Percentiles rank a stretch among this genome's conserved stretches.
phyloP scores from a whole-genome alignment of 208 protist genomes.

The Acanthamoeba culbertsoni region DNA sequence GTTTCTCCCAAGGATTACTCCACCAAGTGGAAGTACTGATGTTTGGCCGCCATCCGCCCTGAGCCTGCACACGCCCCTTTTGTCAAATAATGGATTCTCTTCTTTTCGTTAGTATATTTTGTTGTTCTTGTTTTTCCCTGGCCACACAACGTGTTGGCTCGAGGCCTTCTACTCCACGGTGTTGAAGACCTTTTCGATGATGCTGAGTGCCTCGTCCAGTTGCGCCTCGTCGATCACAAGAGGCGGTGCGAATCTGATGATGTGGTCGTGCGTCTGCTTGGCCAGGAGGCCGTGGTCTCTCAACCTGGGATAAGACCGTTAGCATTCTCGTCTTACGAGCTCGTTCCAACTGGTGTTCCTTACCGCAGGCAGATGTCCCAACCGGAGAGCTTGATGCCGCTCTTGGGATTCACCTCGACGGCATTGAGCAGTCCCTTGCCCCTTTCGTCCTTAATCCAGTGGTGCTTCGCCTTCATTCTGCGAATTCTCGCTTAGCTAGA shows the following conservation, averaged over 20 bases:
- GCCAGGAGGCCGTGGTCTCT: conserved; percentile 87
- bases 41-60: too few relatives aligned
- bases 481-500: conserved; percentile 77
- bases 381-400: conserved; percentile 49
- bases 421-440: conserved; percentile 91
- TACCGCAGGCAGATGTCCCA: conserved; percentile 38
- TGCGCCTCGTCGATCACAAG: conserved; percentile 87
- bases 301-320: conserved; percentile 71
- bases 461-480: conserved; percentile 60
- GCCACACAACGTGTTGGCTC: neutral
- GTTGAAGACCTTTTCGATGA: conserved; percentile 77
- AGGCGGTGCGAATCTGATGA: conserved; percentile 91
- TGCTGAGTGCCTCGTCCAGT: conserved; percentile 79
- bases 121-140: neutral
- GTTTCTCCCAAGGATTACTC: conserved; percentile 97
- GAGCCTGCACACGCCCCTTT: neutral
- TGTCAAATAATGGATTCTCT: neutral
- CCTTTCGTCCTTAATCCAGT: conserved; percentile 81
- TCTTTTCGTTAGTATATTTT: neutral
- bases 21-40: conserved; percentile 91
- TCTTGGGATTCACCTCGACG: conserved; percentile 83
- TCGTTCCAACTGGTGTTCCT: neutral
- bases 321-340: neutral
- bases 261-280: conserved; percentile 93
- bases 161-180: neutral